A percentile compares a stretch with the other conserved stretches of the same genome.
Conservation (phyloP, 2,329 filamentous ascomycete species). For the Cryphonectria parasitica region DNA sequence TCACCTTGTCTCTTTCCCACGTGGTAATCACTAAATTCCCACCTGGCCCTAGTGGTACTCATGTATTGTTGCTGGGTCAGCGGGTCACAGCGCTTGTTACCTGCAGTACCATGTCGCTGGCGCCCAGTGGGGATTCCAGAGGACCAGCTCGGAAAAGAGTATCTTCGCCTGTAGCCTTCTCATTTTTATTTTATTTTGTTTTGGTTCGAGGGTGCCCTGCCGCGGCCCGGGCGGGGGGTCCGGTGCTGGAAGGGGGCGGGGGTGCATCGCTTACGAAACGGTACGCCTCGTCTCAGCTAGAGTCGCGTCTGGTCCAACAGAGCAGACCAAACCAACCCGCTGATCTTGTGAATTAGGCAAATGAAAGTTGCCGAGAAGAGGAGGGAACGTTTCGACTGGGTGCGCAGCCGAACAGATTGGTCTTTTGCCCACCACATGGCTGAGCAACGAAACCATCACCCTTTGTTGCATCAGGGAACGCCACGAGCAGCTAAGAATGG, state of each 20-base stretch:
- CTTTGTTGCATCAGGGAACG: not conserved
- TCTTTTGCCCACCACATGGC: not conserved
- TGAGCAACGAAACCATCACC: not conserved
- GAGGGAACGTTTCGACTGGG: not conserved
- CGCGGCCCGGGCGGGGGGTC: not conserved
- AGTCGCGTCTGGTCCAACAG: not conserved
- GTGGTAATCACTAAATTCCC: not conserved
- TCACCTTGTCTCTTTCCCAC: conserved; percentile 3
- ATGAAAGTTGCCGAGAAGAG: not conserved
- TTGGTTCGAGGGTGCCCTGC: not conserved
- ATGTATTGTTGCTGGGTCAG: not conserved
- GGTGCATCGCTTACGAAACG: not conserved
- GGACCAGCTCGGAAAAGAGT: not conserved
- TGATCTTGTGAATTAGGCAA: not conserved
- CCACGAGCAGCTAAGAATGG: not conserved
- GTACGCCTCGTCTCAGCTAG: not conserved
- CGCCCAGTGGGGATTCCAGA: not conserved
- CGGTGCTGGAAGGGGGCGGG: too few relatives aligned
- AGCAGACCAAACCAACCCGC: not conserved
- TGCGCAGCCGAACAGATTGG: not conserved
- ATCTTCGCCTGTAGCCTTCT: not conserved
- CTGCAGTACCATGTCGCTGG: not conserved
- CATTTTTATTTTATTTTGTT: not conserved
- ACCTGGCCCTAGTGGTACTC: not conserved
- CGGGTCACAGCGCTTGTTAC: not conserved